Evolutionary conservation across 768 basidiomycete species (phyloP), one percentile per base, ranked within the genome.

Genomic region (Psilocybe sp.): DNA sequence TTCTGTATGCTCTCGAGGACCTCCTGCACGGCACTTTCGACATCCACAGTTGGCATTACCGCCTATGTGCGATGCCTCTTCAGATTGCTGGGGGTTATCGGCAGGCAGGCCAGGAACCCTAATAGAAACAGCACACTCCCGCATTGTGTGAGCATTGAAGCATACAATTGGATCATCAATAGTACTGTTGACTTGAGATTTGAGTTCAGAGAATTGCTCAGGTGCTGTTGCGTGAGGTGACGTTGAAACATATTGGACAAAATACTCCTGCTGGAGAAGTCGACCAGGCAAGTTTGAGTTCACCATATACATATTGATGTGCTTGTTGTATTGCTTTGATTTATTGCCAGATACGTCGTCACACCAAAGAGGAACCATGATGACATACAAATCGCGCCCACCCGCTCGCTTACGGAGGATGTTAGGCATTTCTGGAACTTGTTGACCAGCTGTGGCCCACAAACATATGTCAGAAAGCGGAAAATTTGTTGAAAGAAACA

Each of bases 51-150:
- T 75, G 1, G 64, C 69, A 5, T 64, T 58, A 0, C 63, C 48
- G 0, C 73, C 73, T 15, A 66, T 69, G 16, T 76, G 74, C 1
- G 61, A 65, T 5, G 62, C 60, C 10, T 57, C 58, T 23, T 70
- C 65, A 0, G 61, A 57, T 40, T 72, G 68, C 55, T 65, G 65
- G 0, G 65, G 72, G 46, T 72, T 74, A 42, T 71, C 67, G 0
- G 64, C 67, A 0, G 60, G 64, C 1, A 60, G 12, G 2, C 57
- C 58, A 35, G n/a, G 12, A 16, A 35, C 28, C 13, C 32, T 31
- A 9, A 52, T 45, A 16, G 46, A 47, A 4, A 52, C 45, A 36
- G 40, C 35, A 5, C 43, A 23, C 31, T 42, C 28, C 15, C 53
- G 55, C 7, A 36, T 56, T 47, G 50, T 40, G 12, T 46, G 43